These are phyloP conservation scores for Babesia ovata DNA, from an alignment of 169 alveolate genomes.

Conservation along the genomic window DNA sequence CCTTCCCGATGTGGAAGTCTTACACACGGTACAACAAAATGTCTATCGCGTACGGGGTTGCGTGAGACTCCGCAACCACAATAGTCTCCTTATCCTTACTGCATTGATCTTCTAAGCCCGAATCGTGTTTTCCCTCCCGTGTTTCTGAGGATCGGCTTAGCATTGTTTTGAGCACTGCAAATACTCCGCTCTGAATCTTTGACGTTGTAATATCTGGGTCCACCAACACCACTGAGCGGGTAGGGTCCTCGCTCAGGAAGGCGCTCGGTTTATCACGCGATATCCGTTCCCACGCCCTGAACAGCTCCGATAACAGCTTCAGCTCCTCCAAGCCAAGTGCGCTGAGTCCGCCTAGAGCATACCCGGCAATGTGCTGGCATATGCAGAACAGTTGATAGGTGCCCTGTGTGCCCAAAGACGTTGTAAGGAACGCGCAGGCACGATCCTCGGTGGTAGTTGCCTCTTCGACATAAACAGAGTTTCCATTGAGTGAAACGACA, in stretches of 20 bases:
- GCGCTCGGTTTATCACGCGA: conserved; percentile 10
- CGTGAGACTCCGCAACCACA: conserved; percentile 44
- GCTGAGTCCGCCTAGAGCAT: conserved; percentile 23
- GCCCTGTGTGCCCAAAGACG: conserved; percentile 59
- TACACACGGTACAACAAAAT: conserved; percentile 47
- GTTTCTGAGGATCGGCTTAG: not conserved
- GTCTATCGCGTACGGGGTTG: conserved; percentile 61
- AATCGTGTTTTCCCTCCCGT: not conserved
- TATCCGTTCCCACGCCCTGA: conserved; percentile 26
- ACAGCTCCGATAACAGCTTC: conserved; percentile 13
- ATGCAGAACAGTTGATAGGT: conserved; percentile 60
- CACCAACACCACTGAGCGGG: conserved; percentile 3
- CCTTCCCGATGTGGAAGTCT: not conserved
- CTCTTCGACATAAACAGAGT: not conserved
- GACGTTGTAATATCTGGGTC: conserved; percentile 48
- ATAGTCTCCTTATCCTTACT: not conserved
- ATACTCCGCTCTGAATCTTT: conserved; percentile 43
- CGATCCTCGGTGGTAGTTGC: not conserved
- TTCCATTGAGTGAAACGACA: not conserved
- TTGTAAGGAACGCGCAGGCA: conserved; percentile 24
- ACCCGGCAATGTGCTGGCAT: conserved; percentile 43
- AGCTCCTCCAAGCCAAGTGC: conserved; percentile 27
- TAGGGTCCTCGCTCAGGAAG: not conserved
- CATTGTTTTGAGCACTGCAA: conserved; percentile 27
- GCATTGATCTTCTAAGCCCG: not conserved